Evolutionary conservation across 2,329 filamentous ascomycete species (phyloP), one percentile per base, ranked within the genome.

Genomic region (Neoascochyta sp.): DNA sequence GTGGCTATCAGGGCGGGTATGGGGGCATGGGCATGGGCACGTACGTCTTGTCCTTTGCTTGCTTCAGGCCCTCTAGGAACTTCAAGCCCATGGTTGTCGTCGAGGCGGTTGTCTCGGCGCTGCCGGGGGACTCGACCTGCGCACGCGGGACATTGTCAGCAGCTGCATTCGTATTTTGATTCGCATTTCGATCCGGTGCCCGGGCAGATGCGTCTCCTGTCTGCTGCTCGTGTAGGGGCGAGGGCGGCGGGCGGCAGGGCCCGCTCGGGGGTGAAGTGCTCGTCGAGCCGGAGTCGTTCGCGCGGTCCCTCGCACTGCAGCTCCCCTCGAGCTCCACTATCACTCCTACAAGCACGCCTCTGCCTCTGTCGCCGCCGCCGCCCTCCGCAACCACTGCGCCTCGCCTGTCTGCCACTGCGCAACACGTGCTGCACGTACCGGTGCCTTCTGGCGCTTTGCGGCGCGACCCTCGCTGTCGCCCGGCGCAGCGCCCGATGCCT

Each of bases 21-120:
- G 32, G 24, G 13, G 22, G 24, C 7, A 24, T 10, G 10, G 24
- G 32, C 15, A 34, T 7, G 37, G 43, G 39, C 36, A 69, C 76
- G 53, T 73, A 90, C 86, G 75, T 85, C 68, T 93, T 93, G 62
- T 93, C 87, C 41, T 79, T 78, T 13, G 85, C 86, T 43, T 77
- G 74, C 49, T 81, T 81, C 54, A 94, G 76, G 54, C 81, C 80
- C 31, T 86, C 79, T 24, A 93, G 67, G 53, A 93, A 84, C 45
- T 74, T 76, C 49, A 86, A 66, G 20, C 87, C 87, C 51, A 80
- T 76, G 32, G 80, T 74, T 9, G 80, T 81, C 3, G 84, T 89
- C 10, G 79, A 79, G 57, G 84, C 79, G 31, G 67, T 63, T 10
- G 75, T 80, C 63, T 89, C 83, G 11, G 47, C 36, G 11, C 39